Conservation (phyloP, 78 protist genomes). For the Dictyostelium capitatum region DNA sequence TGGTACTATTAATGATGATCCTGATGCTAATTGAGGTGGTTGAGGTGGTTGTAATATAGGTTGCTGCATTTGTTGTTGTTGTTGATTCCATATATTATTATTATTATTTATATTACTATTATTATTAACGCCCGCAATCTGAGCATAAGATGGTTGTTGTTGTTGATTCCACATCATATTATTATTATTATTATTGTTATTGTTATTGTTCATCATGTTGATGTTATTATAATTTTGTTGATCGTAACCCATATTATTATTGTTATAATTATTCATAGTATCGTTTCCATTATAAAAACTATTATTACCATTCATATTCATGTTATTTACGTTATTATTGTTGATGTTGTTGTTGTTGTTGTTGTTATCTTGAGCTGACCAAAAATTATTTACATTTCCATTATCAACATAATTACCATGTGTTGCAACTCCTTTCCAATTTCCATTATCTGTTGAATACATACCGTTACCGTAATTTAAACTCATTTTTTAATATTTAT, state of each 20-base stretch:
- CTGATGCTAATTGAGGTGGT: neutral
- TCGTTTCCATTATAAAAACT: neutral
- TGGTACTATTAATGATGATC: slow-evolving; percentile 40
- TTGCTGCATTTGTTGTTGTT: slow-evolving; percentile 33
- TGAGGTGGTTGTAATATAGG: neutral
- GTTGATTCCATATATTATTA: neutral
- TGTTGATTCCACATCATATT: slow-evolving; percentile 1
- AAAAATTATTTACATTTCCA: too few species aligned
- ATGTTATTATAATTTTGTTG: neutral
- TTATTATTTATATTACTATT: too few species aligned
- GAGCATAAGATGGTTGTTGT: slow-evolving; percentile 17
- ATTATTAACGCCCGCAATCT: neutral
- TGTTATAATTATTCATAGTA: neutral
- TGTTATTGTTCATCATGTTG: neutral
- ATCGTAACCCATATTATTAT: neutral
- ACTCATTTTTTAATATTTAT: too few species aligned
- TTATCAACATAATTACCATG: too few species aligned
- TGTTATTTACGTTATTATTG: neutral
- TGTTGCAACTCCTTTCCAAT: too few species aligned
- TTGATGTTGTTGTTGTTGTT: neutral
- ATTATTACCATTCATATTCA: neutral
- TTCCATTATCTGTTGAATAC: too few species aligned
- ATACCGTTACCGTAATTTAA: too few species aligned
- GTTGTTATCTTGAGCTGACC: neutral
- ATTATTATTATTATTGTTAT: neutral